These are phyloP conservation scores for Aaosphaeria arxii DNA, from an alignment of 2,329 filamentous ascomycete genomes.

Conservation along the genomic window DNA sequence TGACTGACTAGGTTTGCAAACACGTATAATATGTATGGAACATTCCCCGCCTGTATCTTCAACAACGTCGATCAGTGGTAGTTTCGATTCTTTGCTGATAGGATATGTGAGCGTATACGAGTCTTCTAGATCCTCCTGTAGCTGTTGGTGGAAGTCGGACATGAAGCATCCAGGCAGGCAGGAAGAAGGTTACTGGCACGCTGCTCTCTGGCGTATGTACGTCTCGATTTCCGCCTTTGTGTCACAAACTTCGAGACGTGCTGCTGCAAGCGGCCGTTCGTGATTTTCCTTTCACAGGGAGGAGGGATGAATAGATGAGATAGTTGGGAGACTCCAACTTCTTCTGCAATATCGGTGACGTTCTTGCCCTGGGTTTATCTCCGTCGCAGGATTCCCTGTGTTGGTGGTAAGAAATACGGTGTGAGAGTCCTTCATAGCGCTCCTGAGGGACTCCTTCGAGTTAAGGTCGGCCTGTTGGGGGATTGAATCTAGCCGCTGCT, in stretches of 20 bases:
- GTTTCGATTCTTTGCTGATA: not conserved
- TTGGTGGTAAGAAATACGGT: not conserved
- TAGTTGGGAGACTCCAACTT: not conserved
- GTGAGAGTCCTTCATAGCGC: not conserved
- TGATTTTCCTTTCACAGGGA: not conserved
- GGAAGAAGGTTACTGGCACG: not conserved
- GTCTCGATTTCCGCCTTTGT: not conserved
- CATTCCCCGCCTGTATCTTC: not conserved
- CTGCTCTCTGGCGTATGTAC: not conserved
- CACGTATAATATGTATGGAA: not conserved
- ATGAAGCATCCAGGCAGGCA: not conserved
- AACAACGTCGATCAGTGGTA: not conserved
- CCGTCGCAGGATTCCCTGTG: not conserved
- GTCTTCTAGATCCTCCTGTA: not conserved
- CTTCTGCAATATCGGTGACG: not conserved
- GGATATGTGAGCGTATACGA: not conserved
- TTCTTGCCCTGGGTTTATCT: not conserved
- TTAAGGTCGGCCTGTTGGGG: not conserved
- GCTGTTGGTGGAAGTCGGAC: not conserved
- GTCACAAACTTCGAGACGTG: not conserved
- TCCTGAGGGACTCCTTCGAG: not conserved
- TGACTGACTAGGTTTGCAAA: not conserved
- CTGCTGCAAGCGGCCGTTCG: not conserved
- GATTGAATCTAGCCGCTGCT: not conserved
- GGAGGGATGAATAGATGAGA: not conserved